A percentile compares a stretch with the other conserved stretches of the same genome.
Conservation (phyloP, 805 yeast species). For the Candida arabinofermentans region DNA sequence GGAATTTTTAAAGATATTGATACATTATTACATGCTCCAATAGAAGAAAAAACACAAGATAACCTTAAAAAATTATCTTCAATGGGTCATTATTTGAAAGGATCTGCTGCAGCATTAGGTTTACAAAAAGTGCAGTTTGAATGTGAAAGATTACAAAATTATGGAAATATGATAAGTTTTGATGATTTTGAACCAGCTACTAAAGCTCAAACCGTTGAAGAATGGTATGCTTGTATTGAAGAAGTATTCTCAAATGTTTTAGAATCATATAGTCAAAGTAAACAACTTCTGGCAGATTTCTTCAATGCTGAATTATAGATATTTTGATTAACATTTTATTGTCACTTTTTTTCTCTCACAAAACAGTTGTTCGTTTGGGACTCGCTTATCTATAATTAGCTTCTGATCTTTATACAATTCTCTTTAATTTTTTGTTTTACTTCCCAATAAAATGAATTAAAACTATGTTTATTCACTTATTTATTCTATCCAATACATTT, state of each 20-base stretch:
- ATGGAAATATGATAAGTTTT: conserved; percentile 51
- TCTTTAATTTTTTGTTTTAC: too few relatives aligned
- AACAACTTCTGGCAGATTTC: conserved; percentile 47
- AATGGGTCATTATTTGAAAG: conserved; percentile 90
- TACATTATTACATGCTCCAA: conserved; percentile 35
- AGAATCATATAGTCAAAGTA: conserved; percentile 47
- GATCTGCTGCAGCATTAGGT: conserved; percentile 93
- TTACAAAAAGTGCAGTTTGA: conserved; percentile 74
- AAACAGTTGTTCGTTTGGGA: neutral
- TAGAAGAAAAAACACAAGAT: conserved; percentile 25
- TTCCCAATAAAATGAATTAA: too few relatives aligned
- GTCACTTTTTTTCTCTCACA: too few relatives aligned
- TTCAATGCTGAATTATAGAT: conserved; percentile 36
- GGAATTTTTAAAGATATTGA: conserved; percentile 75
- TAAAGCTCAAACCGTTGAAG: conserved; percentile 29
- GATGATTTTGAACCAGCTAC: conserved; percentile 26
- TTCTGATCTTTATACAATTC: too few relatives aligned
- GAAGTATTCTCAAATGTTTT: conserved; percentile 53
- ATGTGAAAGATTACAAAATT: conserved; percentile 91
- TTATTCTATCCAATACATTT: too few relatives aligned
- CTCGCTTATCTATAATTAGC: neutral
- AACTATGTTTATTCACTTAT: too few relatives aligned
- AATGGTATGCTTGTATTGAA: conserved; percentile 39
- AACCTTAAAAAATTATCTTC: conserved; percentile 59
- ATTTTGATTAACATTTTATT: conserved; percentile 10